Conservation (phyloP, 139 green algal species). For the Picochlorum sp. region DNA sequence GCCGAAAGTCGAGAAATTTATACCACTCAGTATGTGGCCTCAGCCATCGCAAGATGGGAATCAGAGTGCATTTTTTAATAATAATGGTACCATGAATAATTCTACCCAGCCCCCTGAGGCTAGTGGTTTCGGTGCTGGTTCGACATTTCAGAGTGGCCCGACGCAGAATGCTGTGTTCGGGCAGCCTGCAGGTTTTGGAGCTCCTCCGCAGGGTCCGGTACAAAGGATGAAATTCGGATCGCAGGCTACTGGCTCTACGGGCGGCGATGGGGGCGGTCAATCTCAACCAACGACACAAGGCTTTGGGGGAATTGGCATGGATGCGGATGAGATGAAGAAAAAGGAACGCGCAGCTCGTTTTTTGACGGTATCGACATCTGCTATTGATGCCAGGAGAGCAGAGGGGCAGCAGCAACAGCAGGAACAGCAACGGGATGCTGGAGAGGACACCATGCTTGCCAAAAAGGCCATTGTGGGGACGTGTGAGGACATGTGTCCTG, state of each 20-base stretch:
- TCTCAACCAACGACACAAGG: neutral
- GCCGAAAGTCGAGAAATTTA: too few relatives aligned
- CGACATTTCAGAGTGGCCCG: too few relatives aligned
- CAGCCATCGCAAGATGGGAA: too few relatives aligned
- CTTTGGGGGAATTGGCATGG: neutral
- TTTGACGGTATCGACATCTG: neutral
- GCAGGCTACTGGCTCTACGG: slow-evolving; percentile 19
- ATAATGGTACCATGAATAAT: too few relatives aligned
- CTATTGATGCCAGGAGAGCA: neutral
- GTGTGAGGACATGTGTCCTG: slow-evolving; percentile 66
- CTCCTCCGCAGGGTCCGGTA: too few relatives aligned
- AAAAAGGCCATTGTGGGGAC: slow-evolving; percentile 31
- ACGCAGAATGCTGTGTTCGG: too few relatives aligned
- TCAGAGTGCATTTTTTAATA: too few relatives aligned
- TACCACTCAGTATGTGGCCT: too few relatives aligned
- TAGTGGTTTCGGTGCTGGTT: too few relatives aligned
- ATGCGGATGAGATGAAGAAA: slow-evolving; percentile 11
- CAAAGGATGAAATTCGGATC: neutral
- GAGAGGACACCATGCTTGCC: neutral
- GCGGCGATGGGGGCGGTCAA: slow-evolving; percentile 1
- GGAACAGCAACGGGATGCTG: neutral
- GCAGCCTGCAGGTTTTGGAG: too few relatives aligned
- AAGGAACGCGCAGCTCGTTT: slow-evolving; percentile 19
- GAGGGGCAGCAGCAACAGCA: neutral
- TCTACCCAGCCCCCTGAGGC: too few relatives aligned